These are phyloP conservation scores for Akanthomyces lecanii DNA, from an alignment of 2,329 filamentous ascomycete species.

Conservation along the genomic window DNA sequence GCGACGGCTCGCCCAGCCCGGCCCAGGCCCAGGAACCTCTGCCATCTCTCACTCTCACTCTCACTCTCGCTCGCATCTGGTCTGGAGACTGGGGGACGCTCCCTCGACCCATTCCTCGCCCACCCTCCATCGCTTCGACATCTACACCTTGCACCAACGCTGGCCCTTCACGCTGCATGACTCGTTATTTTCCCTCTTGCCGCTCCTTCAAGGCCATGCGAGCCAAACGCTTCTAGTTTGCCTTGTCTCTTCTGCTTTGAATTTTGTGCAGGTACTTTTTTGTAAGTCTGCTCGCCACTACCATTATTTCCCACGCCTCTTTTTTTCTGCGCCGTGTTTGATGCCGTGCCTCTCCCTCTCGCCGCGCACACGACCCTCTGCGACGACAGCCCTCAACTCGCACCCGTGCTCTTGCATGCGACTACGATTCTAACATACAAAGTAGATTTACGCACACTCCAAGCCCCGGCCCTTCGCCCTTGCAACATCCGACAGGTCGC, in stretches of 20 bases:
- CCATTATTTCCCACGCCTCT: background rate
- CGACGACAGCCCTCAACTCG: background rate
- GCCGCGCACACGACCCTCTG: conserved; percentile 8
- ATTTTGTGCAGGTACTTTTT: background rate
- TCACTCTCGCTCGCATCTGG: conserved; percentile 9
- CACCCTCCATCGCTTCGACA: conserved; percentile 23
- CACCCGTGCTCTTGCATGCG: background rate
- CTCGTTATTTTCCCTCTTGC: conserved; percentile 10
- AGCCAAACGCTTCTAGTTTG: background rate
- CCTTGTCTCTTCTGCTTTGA: background rate
- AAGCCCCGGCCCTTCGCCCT: background rate
- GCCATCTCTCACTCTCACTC: conserved; percentile 21
- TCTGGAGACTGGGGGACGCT: conserved; percentile 20
- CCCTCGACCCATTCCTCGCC: conserved; percentile 26
- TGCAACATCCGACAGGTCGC: conserved; percentile 13
- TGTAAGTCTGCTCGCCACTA: background rate
- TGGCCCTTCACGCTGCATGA: conserved; percentile 18
- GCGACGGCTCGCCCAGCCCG: conserved; percentile 14
- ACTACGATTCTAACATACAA: background rate
- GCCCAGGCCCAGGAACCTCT: conserved; percentile 19
- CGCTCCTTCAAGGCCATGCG: conserved; percentile 11
- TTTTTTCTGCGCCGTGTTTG: conserved; percentile 10
- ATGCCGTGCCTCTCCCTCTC: background rate
- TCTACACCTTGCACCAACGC: conserved; percentile 23
- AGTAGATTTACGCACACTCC: background rate